Conservation (phyloP, 176 grass and related monocot genomes). For the Chloris gayana region DNA sequence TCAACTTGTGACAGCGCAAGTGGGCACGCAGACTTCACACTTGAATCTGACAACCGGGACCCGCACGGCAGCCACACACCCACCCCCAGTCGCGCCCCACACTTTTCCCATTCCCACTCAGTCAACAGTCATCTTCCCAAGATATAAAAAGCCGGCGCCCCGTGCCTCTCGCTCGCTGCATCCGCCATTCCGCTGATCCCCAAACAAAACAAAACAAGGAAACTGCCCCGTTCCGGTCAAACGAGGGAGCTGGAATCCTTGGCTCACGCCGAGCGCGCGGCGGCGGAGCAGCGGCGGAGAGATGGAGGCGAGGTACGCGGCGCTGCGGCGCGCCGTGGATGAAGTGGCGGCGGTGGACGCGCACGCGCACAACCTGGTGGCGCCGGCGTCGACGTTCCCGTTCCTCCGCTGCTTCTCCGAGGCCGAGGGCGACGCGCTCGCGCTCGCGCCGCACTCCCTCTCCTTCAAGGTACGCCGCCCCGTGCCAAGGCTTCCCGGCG, state of each 20-base stretch:
- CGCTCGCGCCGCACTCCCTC: conserved; percentile 73
- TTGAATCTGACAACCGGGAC: background rate
- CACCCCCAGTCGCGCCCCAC: too few species aligned
- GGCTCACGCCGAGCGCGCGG: background rate
- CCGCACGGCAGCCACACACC: background rate
- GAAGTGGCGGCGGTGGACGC: conserved; percentile 66
- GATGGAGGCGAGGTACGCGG: conserved; percentile 64
- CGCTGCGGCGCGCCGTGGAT: conserved; percentile 64
- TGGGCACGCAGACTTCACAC: too few species aligned
- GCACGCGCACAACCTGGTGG: conserved; percentile 88
- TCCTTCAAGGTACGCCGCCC: conserved; percentile 98
- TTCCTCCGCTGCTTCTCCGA: conserved; percentile 90
- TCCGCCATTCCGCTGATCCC: background rate
- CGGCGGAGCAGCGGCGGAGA: background rate
- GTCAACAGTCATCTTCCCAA: background rate
- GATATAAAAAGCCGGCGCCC: background rate
- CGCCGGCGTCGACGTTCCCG: conserved; percentile 59
- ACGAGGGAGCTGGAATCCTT: conserved; percentile 4
- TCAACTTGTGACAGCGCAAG: background rate
- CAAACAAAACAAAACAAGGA: background rate
- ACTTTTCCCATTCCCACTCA: too few species aligned
- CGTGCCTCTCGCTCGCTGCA: background rate
- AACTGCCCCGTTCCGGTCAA: background rate
- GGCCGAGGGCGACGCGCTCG: conserved; percentile 78
- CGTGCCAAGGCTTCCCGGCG: too few species aligned